phyloP scores from a whole-genome alignment of 306 rosid species.

The Crotalaria pallida region DNA sequence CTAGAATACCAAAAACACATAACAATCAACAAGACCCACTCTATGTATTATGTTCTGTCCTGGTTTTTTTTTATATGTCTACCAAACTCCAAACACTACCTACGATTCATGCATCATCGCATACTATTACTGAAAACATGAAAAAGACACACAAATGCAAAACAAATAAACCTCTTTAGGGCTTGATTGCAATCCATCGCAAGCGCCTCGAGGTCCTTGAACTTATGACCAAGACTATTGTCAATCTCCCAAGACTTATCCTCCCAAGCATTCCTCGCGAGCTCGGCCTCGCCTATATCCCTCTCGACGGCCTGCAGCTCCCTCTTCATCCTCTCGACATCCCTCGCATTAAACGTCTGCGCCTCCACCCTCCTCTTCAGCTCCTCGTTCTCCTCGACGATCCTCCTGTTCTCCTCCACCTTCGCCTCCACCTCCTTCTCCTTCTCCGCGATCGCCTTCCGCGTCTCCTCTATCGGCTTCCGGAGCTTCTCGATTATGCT shows the following conservation, averaged over 20 bases:
- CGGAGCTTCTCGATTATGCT: slow-evolving; percentile 45
- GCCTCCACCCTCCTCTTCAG: slow-evolving; percentile 58
- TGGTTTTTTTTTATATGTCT: too few species aligned
- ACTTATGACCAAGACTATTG: slow-evolving; percentile 35
- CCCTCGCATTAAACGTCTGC: slow-evolving; percentile 67
- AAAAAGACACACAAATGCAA: neutral
- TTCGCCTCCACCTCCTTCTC: slow-evolving; percentile 62
- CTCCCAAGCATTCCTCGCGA: slow-evolving; percentile 66
- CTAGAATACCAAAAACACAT: too few species aligned
- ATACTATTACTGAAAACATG: neutral
- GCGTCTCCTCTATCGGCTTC: slow-evolving; percentile 29
- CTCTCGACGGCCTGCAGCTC: slow-evolving; percentile 89
- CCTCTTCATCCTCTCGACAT: slow-evolving; percentile 87
- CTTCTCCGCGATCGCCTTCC: slow-evolving; percentile 50
- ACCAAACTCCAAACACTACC: too few species aligned
- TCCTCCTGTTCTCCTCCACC: slow-evolving; percentile 37
- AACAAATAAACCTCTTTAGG: slow-evolving; percentile 50
- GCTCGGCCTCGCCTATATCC: slow-evolving; percentile 64
- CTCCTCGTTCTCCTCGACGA: slow-evolving; percentile 63
- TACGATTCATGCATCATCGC: too few species aligned
- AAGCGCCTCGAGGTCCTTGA: slow-evolving; percentile 65
- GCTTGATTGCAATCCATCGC: slow-evolving; percentile 75
- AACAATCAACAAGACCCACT: too few species aligned
- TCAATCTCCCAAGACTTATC: slow-evolving; percentile 78
- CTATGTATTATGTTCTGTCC: too few species aligned